phyloP scores from a whole-genome alignment of 192 early-diverging fungal genomes.

The Oehlia diaphana region DNA sequence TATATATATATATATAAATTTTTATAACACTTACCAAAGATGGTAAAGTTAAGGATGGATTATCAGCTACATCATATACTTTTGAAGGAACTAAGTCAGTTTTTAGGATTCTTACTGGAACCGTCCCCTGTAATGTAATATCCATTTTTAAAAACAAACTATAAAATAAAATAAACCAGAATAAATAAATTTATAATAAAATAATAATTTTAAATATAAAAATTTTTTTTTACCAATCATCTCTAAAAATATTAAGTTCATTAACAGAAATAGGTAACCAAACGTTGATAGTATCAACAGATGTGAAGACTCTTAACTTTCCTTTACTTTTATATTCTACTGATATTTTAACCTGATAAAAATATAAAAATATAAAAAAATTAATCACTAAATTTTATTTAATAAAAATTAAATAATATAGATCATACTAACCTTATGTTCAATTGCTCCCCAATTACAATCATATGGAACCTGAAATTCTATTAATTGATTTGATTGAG shows the following conservation, averaged over 20 bases:
- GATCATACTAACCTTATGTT: conserved; percentile 33
- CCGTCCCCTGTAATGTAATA: conserved; percentile 35
- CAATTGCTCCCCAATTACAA: conserved; percentile 39
- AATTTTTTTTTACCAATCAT: conserved; percentile 52
- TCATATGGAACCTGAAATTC: conserved; percentile 49
- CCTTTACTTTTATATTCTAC: conserved; percentile 46
- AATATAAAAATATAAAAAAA: background rate
- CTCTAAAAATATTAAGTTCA: conserved; percentile 52
- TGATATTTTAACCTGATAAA: conserved; percentile 48
- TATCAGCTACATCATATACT: conserved; percentile 41
- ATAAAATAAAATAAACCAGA: background rate
- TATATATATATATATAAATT: too few relatives aligned
- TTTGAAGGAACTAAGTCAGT: conserved; percentile 46
- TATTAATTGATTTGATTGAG: conserved; percentile 38
- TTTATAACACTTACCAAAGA: conserved; percentile 29
- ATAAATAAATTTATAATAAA: background rate
- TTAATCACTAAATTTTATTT: background rate
- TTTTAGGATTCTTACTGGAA: conserved; percentile 52
- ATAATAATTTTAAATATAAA: background rate
- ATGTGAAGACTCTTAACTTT: conserved; percentile 40
- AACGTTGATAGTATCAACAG: conserved; percentile 52
- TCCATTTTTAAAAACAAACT: conserved; percentile 18
- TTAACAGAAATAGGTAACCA: conserved; percentile 53
- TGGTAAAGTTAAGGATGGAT: conserved; percentile 14
- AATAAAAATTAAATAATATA: background rate